These are phyloP conservation scores for Saraca asoca DNA, from an alignment of 331 rosid genomes.

Conservation along the genomic window DNA sequence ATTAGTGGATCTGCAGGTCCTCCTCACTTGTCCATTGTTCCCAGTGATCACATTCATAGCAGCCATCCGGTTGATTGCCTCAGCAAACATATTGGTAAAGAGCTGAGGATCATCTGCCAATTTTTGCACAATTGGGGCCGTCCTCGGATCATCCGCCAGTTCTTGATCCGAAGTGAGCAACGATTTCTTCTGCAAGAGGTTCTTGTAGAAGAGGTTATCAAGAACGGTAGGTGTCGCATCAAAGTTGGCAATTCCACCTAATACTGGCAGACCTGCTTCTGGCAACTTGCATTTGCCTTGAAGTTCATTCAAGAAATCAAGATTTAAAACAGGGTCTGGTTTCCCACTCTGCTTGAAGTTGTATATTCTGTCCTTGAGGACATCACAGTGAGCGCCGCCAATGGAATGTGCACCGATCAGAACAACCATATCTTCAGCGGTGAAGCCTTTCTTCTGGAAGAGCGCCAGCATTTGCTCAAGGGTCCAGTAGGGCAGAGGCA, in stretches of 20 bases:
- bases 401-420: constrained; percentile 67
- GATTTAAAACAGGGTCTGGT: constrained; percentile 37
- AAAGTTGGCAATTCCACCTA: constrained; percentile 17
- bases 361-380: constrained; percentile 39
- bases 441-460: constrained; percentile 47
- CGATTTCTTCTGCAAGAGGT: constrained; percentile 31
- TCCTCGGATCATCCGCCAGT: constrained; percentile 39
- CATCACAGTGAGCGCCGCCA: constrained; percentile 50
- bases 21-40: constrained; percentile 52
- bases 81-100: constrained; percentile 41
- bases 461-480: constrained; percentile 24
- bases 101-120: constrained; percentile 28
- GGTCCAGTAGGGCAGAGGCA: constrained; percentile 40
- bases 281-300: constrained; percentile 22
- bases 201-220: constrained; percentile 47
- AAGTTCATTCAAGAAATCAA: constrained; percentile 3
- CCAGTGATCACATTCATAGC: constrained; percentile 42
- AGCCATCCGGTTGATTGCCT: constrained; percentile 38
- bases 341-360: constrained; percentile 13
- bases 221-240: constrained; percentile 55
- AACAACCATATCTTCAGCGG: constrained; percentile 51
- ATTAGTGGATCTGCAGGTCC: constrained; percentile 52
- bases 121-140: constrained; percentile 30
- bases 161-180: constrained; percentile 53
- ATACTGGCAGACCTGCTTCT: background rate